Base-by-base conservation (phyloP, 768 basidiomycete genomes). In the Roridomyces roridus region DNA sequence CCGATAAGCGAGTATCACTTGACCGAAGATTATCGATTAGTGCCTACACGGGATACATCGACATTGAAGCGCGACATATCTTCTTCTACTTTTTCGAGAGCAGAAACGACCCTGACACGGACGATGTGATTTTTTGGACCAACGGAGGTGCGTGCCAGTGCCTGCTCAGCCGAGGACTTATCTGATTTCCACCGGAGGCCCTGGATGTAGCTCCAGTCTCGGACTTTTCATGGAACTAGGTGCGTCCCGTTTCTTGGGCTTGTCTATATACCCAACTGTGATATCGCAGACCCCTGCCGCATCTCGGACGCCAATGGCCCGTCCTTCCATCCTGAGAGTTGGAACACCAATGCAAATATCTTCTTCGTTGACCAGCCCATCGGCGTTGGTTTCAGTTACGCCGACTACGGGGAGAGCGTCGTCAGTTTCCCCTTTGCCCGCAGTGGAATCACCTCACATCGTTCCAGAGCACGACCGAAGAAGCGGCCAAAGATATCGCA, bases 21-120 rank as follows among this genome's bases (percentile, higher is more conserved):
- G n/a, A n/a, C n/a, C n/a, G n/a, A n/a, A n/a, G n/a, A n/a, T n/a
- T n/a, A n/a, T n/a, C n/a, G n/a, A n/a, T n/a, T n/a, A n/a, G n/a
- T n/a, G n/a, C n/a, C n/a, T n/a, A n/a, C n/a, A n/a, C n/a, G n/a
- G n/a, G n/a, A n/a, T n/a, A n/a, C n/a, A n/a, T n/a, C n/a, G n/a
- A n/a, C n/a, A n/a, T n/a, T n/a, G 69, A 78, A 48, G 79, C 77
- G 9, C 72, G 78, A 20, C 81, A 81, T 44, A 31, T 82, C 6
- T 80, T 80, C 60, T 84, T 84, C 73, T 83, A 82, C 70, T 85
- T 83, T 64, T 85, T 85, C 66, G 82, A 86, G 67, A 80, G 77
- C 42, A 70, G 83, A 47, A 74, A 65, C 29, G 69, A 81, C 52
- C 80, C 81, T n/a, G 70, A 70, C 14, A 71, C 60, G 34, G 77